Evolutionary conservation across 225 moss, liverwort and hornwort species (phyloP).

Genomic region (Pseudisothecium myosuroides): DNA sequence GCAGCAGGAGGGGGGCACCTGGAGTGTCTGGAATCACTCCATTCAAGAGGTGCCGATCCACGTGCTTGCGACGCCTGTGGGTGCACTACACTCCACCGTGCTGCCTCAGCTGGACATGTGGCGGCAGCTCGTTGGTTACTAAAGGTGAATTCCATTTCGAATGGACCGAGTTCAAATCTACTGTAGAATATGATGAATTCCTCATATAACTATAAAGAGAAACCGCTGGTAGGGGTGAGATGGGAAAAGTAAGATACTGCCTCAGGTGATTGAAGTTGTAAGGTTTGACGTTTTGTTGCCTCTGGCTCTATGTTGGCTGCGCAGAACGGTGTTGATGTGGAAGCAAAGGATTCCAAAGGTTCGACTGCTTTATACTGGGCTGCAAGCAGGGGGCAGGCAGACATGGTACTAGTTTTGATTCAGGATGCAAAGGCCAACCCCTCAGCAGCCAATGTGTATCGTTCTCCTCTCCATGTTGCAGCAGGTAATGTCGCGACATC

Average conservation of each 20-base stretch:
- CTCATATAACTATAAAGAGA: neutral
- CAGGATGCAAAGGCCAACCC: slow-evolving; percentile 29
- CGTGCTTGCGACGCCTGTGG: slow-evolving; percentile 33
- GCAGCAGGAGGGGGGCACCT: slow-evolving; percentile 39
- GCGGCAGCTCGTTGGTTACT: slow-evolving; percentile 27
- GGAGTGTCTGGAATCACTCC: slow-evolving; percentile 22
- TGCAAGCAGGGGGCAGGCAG: slow-evolving; percentile 31
- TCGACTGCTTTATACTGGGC: slow-evolving; percentile 48
- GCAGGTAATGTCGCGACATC: slow-evolving; percentile 12
- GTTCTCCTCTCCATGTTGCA: slow-evolving; percentile 44
- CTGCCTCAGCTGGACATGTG: slow-evolving; percentile 33
- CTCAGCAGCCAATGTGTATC: slow-evolving; percentile 36
- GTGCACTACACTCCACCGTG: slow-evolving; percentile 34
- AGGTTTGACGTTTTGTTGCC: neutral
- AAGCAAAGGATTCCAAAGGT: slow-evolving; percentile 32
- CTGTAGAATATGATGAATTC: neutral
- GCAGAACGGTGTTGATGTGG: slow-evolving; percentile 34
- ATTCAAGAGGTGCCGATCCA: slow-evolving; percentile 17
- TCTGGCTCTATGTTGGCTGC: neutral
- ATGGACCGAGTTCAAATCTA: neutral
- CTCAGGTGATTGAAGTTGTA: neutral
- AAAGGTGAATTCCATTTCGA: neutral
- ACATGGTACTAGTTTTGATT: slow-evolving; percentile 20
- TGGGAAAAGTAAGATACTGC: neutral
- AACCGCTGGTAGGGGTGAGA: neutral